Base-by-base conservation (phyloP, 2,329 filamentous ascomycete genomes). In the Podosphaera xanthii region DNA sequence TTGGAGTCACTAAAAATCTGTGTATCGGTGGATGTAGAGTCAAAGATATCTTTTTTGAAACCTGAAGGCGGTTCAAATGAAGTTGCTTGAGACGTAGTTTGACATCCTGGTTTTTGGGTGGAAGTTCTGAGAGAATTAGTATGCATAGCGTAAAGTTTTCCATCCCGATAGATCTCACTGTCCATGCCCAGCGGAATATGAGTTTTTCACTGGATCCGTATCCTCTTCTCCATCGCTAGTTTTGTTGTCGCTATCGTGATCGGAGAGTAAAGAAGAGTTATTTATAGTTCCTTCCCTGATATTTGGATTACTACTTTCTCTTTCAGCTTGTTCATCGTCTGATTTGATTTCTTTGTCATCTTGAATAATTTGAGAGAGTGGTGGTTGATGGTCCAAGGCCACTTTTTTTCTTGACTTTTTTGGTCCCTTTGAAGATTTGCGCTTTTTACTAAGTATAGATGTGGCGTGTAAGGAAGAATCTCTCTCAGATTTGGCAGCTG, bases 1-100 rank as follows among this genome's bases (percentile, higher is more conserved):
- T 79, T 78, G 59, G 76, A 75, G 60, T 78, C 73, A 65, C 73
- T 76, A 65, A 86, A 80, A 58, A 83, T 70, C 31, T 77, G 72
- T 7, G 76, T 63, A 55, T 60, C 58, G 33, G 59, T 61, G 14
- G 59, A 55, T 2, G 57, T 59, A 10, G 59, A 64, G 30, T 63
- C 57, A 7, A 65, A 34, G 8, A 61, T 42, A 22, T 58, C 53
- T n/a, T 59, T 33, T 44, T 64, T 61, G 56, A 69, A 70, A 34
- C 67, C 67, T 9, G 61, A 35, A 33, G 67, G 67, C 34, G 67
- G 60, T 50, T 64, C 64, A 59, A 64, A 68, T 35, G 58, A 54
- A 14, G 61, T 30, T 22, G 61, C 5, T 2, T 6, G 46, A 22
- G 61, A 31, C 60, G 40, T 33, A 42, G 54, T 30, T 44, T 42